Base-by-base conservation (phyloP, 331 rosid species). In the Telfairia occidentalis region DNA sequence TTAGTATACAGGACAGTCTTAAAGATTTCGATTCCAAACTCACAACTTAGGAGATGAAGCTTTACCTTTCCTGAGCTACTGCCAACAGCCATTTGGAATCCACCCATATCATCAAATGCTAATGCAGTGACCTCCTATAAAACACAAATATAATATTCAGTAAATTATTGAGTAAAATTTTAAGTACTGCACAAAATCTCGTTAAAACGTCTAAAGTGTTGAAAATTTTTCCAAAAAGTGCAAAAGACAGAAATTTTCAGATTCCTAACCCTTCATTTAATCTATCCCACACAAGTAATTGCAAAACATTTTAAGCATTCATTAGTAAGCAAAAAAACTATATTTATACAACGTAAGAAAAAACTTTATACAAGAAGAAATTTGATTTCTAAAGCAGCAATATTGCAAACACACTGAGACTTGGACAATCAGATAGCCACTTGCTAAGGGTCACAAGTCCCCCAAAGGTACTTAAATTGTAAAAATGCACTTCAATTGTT, bases 11-110 rank as follows among this genome's bases (percentile, higher is more conserved):
- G 37, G 38, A 69, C 24, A 46, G 49, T 64, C 71, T n/a, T 64
- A 32, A 35, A 37, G 12, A 34, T 64, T 64, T 63, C 26, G 18
- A 64, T 35, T 64, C 71, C 46, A 35, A n/a, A 19, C 35, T 8
- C 48, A 23, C 23, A 15, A 21, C n/a, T 72, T 16, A 24, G 43
- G 76, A 74, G 82, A 40, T 46, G 13, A 28, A 53, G 81, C 13
- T 71, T 30, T 86, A 94, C 98, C 97, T 94, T 89, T 80, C 98
- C 98, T 26, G 83, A 84, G 83, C 97, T 90, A 83, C 89, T 91
- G 82, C 98, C 98, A 74, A 91, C 97, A 63, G 98, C 98, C 96
- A 94, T 81, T 76, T 66, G 86, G 78, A 87, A 87, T 77, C 90
- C 98, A 7, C 89, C 91, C 70, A 87, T 84, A 46, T 79, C 90